A percentile compares a stretch with the other conserved stretches of the same genome.
Conservation (phyloP, 2,329 filamentous ascomycete genomes). For the Colletotrichum chrysophilum region DNA sequence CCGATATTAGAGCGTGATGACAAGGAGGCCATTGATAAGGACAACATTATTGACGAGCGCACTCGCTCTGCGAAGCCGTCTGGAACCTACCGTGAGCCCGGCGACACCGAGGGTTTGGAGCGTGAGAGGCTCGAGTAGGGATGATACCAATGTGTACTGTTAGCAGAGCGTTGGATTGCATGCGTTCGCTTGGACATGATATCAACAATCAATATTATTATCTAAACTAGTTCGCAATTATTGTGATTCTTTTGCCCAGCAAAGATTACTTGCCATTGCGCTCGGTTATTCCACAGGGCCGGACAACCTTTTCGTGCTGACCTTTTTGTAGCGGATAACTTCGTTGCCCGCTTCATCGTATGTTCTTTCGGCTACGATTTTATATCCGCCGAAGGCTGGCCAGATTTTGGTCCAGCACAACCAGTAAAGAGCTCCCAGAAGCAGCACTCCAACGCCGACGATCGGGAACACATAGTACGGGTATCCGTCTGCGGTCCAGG, state of each 20-base stretch:
- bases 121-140: neutral
- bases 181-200: too few relatives aligned
- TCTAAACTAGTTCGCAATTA: too few relatives aligned
- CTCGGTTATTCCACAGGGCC: neutral
- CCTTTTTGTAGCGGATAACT: constrained; percentile 44
- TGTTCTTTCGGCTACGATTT: constrained; percentile 48
- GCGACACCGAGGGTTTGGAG: constrained; percentile 34
- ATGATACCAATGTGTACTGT: accelerated
- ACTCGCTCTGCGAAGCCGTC: constrained; percentile 34
- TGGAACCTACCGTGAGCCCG: constrained; percentile 35
- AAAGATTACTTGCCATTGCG: too few relatives aligned
- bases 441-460: constrained; percentile 56
- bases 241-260: too few relatives aligned
- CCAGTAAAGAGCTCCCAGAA: constrained; percentile 60
- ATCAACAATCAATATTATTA: too few relatives aligned
- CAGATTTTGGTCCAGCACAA: constrained; percentile 54
- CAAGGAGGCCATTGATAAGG: constrained; percentile 39
- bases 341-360: constrained; percentile 45
- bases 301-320: constrained; percentile 17
- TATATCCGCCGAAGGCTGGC: constrained; percentile 54
- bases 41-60: constrained; percentile 39
- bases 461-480: constrained; percentile 63
- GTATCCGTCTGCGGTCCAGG: constrained; percentile 53
- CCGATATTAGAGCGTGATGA: constrained; percentile 36
- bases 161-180: neutral